Conservation (phyloP, 2,329 filamentous ascomycete species). For the Venturia nashicola region DNA sequence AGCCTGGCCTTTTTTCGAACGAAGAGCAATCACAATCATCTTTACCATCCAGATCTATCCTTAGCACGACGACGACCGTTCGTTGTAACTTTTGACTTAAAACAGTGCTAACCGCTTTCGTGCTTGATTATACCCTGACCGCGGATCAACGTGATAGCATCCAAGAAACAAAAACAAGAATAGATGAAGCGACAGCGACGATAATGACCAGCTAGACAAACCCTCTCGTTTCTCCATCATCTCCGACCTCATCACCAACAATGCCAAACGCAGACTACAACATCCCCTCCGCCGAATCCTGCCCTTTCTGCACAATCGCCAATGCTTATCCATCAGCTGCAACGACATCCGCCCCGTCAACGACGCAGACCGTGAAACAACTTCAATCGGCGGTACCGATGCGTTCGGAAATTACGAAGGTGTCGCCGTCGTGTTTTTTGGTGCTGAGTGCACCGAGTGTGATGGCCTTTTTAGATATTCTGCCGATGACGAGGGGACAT, state of each 20-base stretch:
- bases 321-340: constrained; percentile 31
- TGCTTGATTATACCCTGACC: neutral
- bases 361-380: neutral
- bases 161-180: neutral
- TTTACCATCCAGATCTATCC: too few species aligned
- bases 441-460: constrained; percentile 67
- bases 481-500: constrained; percentile 76
- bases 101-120: neutral
- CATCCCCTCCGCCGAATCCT: constrained; percentile 16
- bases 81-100: neutral
- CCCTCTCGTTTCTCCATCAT: neutral
- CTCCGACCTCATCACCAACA: neutral
- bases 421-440: constrained; percentile 37
- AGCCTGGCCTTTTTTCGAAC: too few species aligned
- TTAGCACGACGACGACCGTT: too few species aligned
- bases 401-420: constrained; percentile 18
- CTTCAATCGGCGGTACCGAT: constrained; percentile 8
- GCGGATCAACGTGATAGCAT: neutral
- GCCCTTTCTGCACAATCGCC: constrained; percentile 48
- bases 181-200: neutral
- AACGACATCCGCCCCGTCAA: constrained; percentile 14
- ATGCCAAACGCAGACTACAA: constrained; percentile 2
- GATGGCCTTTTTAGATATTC: constrained; percentile 85
- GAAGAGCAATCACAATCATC: too few species aligned
- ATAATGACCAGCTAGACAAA: neutral